Evolutionary conservation across 495 filamentous ascomycete species (phyloP).

Genomic region (Podospora pseudocomata): DNA sequence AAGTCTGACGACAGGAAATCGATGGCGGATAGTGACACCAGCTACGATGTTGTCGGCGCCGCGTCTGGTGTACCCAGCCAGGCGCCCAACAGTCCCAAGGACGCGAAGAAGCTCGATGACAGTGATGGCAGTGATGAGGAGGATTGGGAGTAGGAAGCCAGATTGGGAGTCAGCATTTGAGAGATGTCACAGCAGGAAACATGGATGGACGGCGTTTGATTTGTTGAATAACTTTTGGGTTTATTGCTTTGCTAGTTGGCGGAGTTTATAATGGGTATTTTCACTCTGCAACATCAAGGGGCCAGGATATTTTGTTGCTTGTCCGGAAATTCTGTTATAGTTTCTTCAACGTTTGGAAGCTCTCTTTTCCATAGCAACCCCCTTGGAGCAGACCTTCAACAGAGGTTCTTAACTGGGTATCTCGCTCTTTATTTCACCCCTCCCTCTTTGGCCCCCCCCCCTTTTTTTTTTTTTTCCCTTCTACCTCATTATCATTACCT

Average conservation of each 20-base stretch:
- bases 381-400: neutral
- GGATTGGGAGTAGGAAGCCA: slow-evolving; percentile 71
- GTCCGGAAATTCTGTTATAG: neutral
- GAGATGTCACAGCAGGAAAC: neutral
- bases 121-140: slow-evolving; percentile 46
- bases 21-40: slow-evolving; percentile 82
- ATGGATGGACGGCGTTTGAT: slow-evolving; percentile 5
- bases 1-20: slow-evolving; percentile 84
- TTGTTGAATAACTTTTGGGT: neutral
- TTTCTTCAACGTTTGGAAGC: too few relatives aligned
- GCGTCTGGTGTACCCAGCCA: slow-evolving; percentile 74
- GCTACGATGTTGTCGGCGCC: slow-evolving; percentile 83
- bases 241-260: neutral
- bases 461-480: neutral
- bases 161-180: neutral
- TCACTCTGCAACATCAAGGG: neutral
- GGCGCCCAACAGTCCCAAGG: slow-evolving; percentile 67
- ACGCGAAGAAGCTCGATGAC: slow-evolving; percentile 45
- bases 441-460: neutral
- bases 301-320: neutral
- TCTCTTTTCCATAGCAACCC: neutral
- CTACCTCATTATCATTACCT: slow-evolving; percentile 31
- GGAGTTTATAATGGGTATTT: neutral
- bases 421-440: neutral
- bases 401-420: neutral